Evolutionary conservation across 345 rosid species (phyloP).

Genomic region (Reutealis trisperma): DNA sequence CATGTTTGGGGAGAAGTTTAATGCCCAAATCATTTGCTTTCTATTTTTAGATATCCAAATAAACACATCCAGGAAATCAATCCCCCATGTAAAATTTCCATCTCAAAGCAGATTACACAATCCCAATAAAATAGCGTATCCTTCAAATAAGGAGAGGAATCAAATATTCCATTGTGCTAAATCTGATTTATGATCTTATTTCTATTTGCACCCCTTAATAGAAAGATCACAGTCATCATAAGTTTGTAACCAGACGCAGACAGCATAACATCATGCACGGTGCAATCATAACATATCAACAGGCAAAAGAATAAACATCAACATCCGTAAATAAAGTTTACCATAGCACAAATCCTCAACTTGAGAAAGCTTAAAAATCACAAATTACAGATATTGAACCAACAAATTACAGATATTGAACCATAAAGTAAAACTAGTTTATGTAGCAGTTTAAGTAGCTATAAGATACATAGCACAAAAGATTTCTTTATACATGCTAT

Average conservation of each 20-base stretch:
- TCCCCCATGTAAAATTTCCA: no score
- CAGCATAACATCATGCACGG: not conserved
- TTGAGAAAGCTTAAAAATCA: not conserved
- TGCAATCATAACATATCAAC: not conserved
- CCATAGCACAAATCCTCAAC: not conserved
- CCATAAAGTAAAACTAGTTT: not conserved
- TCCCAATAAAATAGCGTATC: not conserved
- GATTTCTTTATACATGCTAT: conserved; percentile 14
- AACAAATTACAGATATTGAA: not conserved
- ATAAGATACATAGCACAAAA: conserved; percentile 5
- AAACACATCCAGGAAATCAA: no score
- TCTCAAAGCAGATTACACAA: not conserved
- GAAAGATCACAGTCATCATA: no score
- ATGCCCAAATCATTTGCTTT: no score
- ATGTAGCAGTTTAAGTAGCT: not conserved
- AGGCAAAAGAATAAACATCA: not conserved
- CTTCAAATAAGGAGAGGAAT: no score
- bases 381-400: not conserved
- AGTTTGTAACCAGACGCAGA: not conserved
- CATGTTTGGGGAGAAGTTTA: no score
- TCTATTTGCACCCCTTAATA: no score
- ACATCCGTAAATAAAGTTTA: not conserved
- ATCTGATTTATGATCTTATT: not conserved
- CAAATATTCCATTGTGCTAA: not conserved
- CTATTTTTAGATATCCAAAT: no score